Conservation (phyloP, 31 red algal genomes). For the Endocladia muricata region DNA sequence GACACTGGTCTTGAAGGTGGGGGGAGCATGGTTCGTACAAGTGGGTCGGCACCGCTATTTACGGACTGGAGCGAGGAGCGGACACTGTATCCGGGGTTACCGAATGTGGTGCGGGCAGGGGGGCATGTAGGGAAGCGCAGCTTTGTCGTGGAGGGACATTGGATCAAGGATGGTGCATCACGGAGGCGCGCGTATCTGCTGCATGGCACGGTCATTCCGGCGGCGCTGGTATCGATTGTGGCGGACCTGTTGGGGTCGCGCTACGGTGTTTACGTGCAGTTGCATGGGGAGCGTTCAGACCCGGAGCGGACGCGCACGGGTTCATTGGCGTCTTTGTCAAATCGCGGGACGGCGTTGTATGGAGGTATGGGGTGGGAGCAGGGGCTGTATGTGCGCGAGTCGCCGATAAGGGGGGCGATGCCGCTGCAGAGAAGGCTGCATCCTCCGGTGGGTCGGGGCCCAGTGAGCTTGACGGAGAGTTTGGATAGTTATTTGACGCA, state of each 20-base stretch:
- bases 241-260: neutral
- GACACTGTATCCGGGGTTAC: neutral
- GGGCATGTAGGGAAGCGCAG: no score
- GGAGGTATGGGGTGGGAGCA: neutral
- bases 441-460: no score
- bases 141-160: neutral
- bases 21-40: neutral
- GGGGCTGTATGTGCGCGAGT: neutral
- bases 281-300: neutral
- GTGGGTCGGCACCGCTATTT: neutral
- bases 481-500: neutral
- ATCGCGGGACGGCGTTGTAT: conserved; percentile 3
- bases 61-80: neutral
- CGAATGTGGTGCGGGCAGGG: neutral
- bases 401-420: neutral
- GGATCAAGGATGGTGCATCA: neutral
- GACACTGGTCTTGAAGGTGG: neutral
- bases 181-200: neutral
- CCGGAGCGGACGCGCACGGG: neutral
- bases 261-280: neutral
- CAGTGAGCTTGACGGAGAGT: neutral
- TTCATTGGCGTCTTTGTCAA: neutral
- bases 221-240: neutral
- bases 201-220: neutral
- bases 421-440: no score